Conservation (phyloP, 2,329 filamentous ascomycete genomes). For the Paraconiothyrium brasiliense region DNA sequence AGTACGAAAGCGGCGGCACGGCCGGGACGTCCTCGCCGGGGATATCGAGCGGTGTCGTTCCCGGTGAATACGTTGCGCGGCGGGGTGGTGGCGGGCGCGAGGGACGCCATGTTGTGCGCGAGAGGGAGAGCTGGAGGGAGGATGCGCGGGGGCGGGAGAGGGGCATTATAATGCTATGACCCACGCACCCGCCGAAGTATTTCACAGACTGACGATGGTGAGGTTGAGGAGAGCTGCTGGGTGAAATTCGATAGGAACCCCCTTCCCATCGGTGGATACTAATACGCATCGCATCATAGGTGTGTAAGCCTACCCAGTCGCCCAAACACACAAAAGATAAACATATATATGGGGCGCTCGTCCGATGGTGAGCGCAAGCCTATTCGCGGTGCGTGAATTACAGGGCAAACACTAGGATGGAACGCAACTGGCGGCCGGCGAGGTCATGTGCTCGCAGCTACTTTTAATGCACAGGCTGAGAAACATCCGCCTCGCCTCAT, state of each 20-base stretch:
- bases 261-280: background rate
- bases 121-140: constrained; percentile 27
- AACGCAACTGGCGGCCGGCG: background rate
- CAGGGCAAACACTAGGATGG: background rate
- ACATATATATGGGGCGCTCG: constrained; percentile 1
- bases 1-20: constrained; percentile 29
- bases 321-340: background rate
- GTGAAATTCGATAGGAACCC: too few species aligned
- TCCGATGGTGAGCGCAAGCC: background rate
- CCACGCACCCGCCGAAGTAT: too few species aligned
- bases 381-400: background rate
- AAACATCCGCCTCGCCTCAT: too few species aligned
- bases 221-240: too few species aligned
- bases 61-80: constrained; percentile 23
- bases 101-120: constrained; percentile 20
- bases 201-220: too few species aligned
- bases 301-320: background rate
- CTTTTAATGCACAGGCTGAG: too few species aligned
- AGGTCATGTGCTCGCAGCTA: too few species aligned
- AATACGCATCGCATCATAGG: background rate
- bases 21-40: constrained; percentile 11
- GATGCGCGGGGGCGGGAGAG: constrained; percentile 20
- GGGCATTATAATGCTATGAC: constrained; percentile 11
- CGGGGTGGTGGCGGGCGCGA: constrained; percentile 26
- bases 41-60: background rate